Evolutionary conservation across 352 stramenopile genomes (phyloP), one percentile per base, ranked within the genome.

Genomic region (Phytopythium ostracodes): DNA sequence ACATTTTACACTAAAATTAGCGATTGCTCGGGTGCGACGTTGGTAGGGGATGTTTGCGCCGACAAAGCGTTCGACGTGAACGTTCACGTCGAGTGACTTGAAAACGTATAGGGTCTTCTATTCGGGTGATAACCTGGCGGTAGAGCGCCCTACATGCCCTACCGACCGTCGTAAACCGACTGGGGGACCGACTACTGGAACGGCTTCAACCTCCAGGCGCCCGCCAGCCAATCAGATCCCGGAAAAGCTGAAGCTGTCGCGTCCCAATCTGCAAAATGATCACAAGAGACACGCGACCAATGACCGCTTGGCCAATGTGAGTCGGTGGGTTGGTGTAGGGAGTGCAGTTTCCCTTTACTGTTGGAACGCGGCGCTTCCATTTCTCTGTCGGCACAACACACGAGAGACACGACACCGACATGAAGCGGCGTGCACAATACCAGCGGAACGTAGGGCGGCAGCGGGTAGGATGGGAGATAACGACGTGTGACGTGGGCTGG

Each of bases 261-360:
- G 38, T 43, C 38, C 38, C 14, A 43, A 43, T 2, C 38, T 43
- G 38, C 4, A 43, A 20, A 22, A 49, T 12, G 42, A 12, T 7
- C 42, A 49, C 42, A 8, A 51, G 44, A 51, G 44, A 51, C 44
- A 51, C 44, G 44, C 44, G 44, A 51, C n/a, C 12, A 20, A 18
- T 29, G 9, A 22, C 44, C 9, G 44, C 8, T 47, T 47, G 42
- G 42, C 18, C 38, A 43, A 3, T n/a, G 38, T 43, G 38, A 43
- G 42, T 49, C 20, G 42, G 42, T 49, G 7, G n/a, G n/a, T n/a
- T n/a, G n/a, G n/a, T n/a, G n/a, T n/a, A n/a, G n/a, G n/a, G n/a
- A n/a, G n/a, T n/a, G n/a, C n/a, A n/a, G n/a, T n/a, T n/a, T n/a
- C n/a, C n/a, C n/a, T n/a, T n/a, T n/a, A n/a, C 36, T 43, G 36